Percentiles rank a stretch among this genome's conserved stretches.
Conservation (phyloP, 805 yeast species). For the Maudiozyma barnettii region DNA sequence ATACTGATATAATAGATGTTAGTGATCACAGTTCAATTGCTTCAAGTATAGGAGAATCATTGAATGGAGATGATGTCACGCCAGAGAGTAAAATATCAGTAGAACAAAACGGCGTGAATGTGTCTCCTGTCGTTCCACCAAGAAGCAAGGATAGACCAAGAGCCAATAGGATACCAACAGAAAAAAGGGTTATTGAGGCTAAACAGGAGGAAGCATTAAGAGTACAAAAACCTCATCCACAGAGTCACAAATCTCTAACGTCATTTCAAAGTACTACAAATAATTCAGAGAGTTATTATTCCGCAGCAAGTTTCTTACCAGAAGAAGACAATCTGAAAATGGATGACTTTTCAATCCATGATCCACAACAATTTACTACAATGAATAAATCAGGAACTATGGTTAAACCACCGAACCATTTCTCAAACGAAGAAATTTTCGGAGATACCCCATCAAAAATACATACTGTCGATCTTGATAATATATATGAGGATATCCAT, state of each 20-base stretch:
- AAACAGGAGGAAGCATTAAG: background rate
- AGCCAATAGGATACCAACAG: conserved; percentile 7
- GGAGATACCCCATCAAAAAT: background rate
- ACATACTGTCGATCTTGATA: background rate
- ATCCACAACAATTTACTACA: background rate
- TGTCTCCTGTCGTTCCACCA: conserved; percentile 27
- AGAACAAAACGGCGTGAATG: conserved; percentile 1
- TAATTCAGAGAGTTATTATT: conserved; percentile 20
- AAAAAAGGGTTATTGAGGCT: background rate
- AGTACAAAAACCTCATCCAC: background rate
- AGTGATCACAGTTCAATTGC: background rate
- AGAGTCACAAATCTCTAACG: background rate
- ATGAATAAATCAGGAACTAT: background rate
- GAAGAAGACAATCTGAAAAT: background rate
- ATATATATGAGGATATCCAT: background rate
- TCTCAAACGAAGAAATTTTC: background rate
- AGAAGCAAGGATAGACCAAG: conserved; percentile 27
- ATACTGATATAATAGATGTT: background rate
- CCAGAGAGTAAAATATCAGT: conserved; percentile 13
- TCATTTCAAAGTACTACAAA: conserved; percentile 4
- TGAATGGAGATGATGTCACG: conserved; percentile 8
- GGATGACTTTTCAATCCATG: conserved; percentile 5
- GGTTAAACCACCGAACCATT: background rate
- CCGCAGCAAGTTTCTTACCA: conserved; percentile 14
- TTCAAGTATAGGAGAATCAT: conserved; percentile 21